phyloP scores from a whole-genome alignment of 139 green algal species.

The Chlamydomonas asymmetrica region DNA sequence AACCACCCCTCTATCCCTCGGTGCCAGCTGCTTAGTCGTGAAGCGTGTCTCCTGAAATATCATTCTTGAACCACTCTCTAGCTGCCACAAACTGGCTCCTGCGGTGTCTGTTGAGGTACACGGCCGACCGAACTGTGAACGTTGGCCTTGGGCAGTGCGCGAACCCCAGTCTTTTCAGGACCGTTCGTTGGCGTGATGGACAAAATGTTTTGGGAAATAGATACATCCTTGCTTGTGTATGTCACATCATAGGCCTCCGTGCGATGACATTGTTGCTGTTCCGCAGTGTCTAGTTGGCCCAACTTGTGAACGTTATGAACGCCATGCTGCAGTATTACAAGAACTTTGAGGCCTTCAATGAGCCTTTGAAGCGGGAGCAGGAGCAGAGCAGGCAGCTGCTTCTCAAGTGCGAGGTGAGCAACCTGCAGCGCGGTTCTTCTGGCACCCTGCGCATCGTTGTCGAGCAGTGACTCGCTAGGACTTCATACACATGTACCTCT shows the following conservation, averaged over 20 bases:
- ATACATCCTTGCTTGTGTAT: neutral
- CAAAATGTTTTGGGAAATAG: no score
- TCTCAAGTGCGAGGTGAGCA: constrained; percentile 9
- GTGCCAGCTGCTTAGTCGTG: no score
- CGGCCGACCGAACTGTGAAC: neutral
- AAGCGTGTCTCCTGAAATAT: no score
- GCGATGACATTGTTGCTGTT: neutral
- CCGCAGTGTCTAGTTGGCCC: neutral
- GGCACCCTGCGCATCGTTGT: neutral
- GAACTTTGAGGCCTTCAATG: constrained; percentile 35
- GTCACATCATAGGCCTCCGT: no score
- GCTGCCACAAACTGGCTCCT: no score
- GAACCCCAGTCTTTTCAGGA: no score
- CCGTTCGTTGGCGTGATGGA: no score
- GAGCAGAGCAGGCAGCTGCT: constrained; percentile 17
- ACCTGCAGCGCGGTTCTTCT: neutral
- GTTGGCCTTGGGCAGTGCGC: no score
- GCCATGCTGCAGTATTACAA: constrained; percentile 47
- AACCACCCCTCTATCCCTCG: no score
- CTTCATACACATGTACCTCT: neutral
- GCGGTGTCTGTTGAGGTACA: no score
- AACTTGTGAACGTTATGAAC: no score
- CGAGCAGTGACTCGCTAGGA: neutral
- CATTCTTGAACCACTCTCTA: no score
- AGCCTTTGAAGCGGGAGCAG: neutral